Evolutionary conservation across 2,329 filamentous ascomycete species (phyloP).

Genomic region (Neocatenulostroma microsporum): DNA sequence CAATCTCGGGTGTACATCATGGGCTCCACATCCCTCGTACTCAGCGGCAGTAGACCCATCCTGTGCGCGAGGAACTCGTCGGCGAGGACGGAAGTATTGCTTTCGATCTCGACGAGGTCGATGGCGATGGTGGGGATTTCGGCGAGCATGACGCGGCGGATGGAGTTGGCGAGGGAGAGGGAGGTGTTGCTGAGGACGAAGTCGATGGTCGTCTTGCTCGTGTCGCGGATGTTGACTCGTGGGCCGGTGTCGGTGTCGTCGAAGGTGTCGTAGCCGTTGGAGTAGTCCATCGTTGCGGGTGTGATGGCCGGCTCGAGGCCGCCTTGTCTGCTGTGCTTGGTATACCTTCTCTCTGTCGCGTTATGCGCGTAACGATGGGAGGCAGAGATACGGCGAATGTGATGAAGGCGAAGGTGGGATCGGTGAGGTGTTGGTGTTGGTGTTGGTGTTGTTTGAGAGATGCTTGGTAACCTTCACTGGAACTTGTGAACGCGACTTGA

Average conservation of each 20-base stretch:
- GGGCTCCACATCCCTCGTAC: conserved; percentile 71
- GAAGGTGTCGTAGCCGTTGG: conserved; percentile 3
- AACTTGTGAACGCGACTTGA: conserved; percentile 1
- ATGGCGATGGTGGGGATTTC: conserved; percentile 94
- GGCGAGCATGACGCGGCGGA: conserved; percentile 83
- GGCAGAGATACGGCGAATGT: no score
- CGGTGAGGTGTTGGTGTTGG: no score
- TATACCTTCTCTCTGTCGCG: no score
- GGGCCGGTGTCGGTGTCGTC: conserved; percentile 1
- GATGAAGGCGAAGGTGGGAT: no score
- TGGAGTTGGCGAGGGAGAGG: conserved; percentile 83
- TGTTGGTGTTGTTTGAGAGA: no score
- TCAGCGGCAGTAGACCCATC: conserved; percentile 80
- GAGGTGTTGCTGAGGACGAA: conserved; percentile 88
- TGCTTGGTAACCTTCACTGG: no score
- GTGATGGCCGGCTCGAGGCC: no score
- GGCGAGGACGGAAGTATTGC: conserved; percentile 89
- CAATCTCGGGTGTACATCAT: conserved; percentile 88
- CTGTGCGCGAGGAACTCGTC: conserved; percentile 95
- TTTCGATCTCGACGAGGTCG: conserved; percentile 85
- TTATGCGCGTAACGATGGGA: no score
- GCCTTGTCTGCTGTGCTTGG: neutral
- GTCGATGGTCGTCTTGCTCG: conserved; percentile 68
- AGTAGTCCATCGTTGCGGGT: neutral
- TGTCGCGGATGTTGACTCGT: conserved; percentile 5